Evolutionary conservation across 306 rosid genomes (phyloP), one percentile per base, ranked within the genome.

Genomic region (Prunus campanulata): DNA sequence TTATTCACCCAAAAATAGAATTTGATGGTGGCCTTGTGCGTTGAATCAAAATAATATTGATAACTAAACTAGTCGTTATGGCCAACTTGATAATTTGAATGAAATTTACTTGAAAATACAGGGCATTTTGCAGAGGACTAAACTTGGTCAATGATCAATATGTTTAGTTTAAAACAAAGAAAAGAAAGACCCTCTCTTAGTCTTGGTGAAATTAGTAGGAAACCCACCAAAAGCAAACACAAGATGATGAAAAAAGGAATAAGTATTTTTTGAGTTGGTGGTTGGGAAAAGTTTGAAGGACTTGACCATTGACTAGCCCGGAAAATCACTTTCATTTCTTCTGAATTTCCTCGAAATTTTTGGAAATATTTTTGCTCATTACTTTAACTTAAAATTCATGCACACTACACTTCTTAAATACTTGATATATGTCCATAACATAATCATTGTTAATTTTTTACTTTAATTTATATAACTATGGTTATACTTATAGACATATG

Each of bases 381-480:
- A 1, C 39, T 29, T 29, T 3, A 29, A 29, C 4, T 29, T 0
- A 29, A 32, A 1, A 35, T 35, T 8, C 0, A 35, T 5, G 39
- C 1, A 5, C 39, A 5, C 0, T 5, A 35, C 0, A 0, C 6
- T 35, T 35, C 1, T 5, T 5, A 5, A 35, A 35, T 35, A 35
- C 1, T 35, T 35, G 39, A 1, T 0, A 35, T 0, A 1, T 35
- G 8, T 5, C 2, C 0, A 35, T 35, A 35, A 1, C 0, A 35
- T 35, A 35, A 35, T 35, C 0, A 35, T 5, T 1, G 8, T 35
- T 35, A 35, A 35, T 0, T 35, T 35, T 35, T 35, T 35, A 5
- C 8, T 35, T 5, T 35, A 35, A 35, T 35, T 35, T 35, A 35
- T 5, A 0, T 35, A 5, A 35, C 0, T 0, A 35, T 35, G 0